Evolutionary conservation across 2,329 filamentous ascomycete species (phyloP).

Genomic region (Sporothrix pseudoabietina): DNA sequence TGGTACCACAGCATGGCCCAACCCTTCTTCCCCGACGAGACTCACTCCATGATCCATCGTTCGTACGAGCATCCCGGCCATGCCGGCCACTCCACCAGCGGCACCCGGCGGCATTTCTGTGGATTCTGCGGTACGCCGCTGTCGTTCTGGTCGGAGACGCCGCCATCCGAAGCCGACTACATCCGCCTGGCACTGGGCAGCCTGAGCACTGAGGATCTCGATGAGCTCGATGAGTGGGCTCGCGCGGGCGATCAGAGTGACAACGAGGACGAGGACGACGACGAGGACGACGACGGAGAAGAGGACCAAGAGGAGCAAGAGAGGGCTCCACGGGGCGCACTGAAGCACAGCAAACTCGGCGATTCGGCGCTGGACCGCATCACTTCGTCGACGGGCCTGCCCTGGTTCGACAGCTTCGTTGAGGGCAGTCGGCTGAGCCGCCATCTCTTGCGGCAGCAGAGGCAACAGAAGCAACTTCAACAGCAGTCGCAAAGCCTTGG

Average conservation of each 20-base stretch:
- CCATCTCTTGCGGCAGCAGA: slow-evolving; percentile 60
- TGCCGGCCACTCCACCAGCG: slow-evolving; percentile 29
- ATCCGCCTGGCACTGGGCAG: slow-evolving; percentile 83
- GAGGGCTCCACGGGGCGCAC: background rate
- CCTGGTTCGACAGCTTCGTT: slow-evolving; percentile 84
- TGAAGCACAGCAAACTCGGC: background rate
- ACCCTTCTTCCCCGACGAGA: slow-evolving; percentile 78
- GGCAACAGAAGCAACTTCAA: slow-evolving; percentile 50
- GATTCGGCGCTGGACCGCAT: slow-evolving; percentile 54
- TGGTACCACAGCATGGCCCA: slow-evolving; percentile 79
- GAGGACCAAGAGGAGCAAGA: background rate
- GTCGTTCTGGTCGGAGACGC: slow-evolving; percentile 78
- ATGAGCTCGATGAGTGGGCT: slow-evolving; percentile 71
- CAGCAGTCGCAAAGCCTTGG: background rate
- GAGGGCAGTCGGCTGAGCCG: slow-evolving; percentile 71
- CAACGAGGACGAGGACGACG: slow-evolving; percentile 38
- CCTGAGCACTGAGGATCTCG: slow-evolving; percentile 69
- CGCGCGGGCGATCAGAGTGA: slow-evolving; percentile 37
- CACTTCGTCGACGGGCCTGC: slow-evolving; percentile 56
- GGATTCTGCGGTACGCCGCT: slow-evolving; percentile 88
- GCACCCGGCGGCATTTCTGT: slow-evolving; percentile 77
- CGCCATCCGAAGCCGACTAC: slow-evolving; percentile 69
- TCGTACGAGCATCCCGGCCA: slow-evolving; percentile 60
- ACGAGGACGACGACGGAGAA: slow-evolving; percentile 41
- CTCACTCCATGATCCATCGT: slow-evolving; percentile 65